A percentile compares a stretch with the other conserved stretches of the same genome.
Evolutionary conservation across 2,329 filamentous ascomycete species (phyloP).

Genomic region (Fusarium falciforme): DNA sequence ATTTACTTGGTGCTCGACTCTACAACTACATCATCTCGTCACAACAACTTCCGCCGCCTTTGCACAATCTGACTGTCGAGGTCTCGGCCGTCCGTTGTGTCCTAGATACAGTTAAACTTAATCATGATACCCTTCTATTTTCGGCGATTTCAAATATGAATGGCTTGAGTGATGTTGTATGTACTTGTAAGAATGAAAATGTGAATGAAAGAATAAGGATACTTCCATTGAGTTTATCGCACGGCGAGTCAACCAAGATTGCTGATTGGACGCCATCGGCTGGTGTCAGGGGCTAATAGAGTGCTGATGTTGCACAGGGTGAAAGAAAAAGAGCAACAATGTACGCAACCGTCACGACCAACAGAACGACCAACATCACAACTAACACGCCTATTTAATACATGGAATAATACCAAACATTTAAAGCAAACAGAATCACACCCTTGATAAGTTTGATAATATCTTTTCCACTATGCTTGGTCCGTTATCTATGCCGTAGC

Average conservation of each 20-base stretch:
- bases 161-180: not conserved
- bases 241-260: not conserved
- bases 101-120: not conserved
- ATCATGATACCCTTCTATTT: not conserved
- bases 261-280: constrained; percentile 1
- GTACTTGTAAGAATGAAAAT: not conserved
- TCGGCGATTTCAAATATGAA: not conserved
- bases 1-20: not conserved
- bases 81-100: not conserved
- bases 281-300: not conserved
- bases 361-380: not conserved
- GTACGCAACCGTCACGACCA: not conserved
- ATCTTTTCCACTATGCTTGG: not conserved
- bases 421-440: not conserved
- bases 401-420: not conserved
- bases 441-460: not conserved
- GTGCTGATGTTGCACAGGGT: not conserved
- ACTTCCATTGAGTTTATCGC: not conserved
- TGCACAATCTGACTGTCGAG: not conserved
- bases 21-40: not conserved
- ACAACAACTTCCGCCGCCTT: not conserved
- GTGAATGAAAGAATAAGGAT: not conserved
- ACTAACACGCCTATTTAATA: not conserved
- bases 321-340: not conserved
- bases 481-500: not conserved